A percentile compares a stretch with the other conserved stretches of the same genome.
Conservation (phyloP, 129 eudicot genomes). For the Flaveria trinervia region DNA sequence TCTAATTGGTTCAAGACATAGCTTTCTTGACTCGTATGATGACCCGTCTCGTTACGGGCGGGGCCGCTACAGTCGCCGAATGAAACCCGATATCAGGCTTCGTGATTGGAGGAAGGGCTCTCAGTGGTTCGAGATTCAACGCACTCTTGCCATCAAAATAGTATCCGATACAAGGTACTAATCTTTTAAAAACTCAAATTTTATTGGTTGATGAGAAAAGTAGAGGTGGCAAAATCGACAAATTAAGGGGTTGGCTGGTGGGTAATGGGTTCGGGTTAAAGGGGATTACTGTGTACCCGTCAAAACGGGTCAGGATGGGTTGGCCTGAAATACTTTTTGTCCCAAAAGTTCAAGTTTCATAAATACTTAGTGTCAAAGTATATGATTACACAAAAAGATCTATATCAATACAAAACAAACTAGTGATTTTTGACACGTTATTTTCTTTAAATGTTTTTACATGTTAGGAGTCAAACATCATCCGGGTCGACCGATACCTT, state of each 20-base stretch:
- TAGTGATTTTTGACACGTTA: background rate
- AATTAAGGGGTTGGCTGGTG: background rate
- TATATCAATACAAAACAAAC: background rate
- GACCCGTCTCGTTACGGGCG: constrained; percentile 87
- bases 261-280: constrained; percentile 12
- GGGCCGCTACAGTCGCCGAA: constrained; percentile 77
- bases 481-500: background rate
- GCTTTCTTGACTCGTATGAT: constrained; percentile 80
- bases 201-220: background rate
- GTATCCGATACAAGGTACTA: constrained; percentile 60
- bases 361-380: no score
- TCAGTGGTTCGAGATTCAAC: constrained; percentile 86
- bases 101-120: constrained; percentile 93
- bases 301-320: background rate
- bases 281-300: background rate
- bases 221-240: background rate
- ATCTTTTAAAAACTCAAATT: background rate
- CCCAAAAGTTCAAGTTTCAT: no score
- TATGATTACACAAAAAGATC: background rate
- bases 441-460: background rate
- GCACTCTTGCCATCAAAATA: constrained; percentile 56
- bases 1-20: constrained; percentile 56
- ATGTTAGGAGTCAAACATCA: background rate
- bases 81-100: constrained; percentile 65
- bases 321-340: background rate